Evolutionary conservation across 164 flowering plant species (phyloP), one percentile per base, ranked within the genome.

Genomic region (Liquidambar formosana): DNA sequence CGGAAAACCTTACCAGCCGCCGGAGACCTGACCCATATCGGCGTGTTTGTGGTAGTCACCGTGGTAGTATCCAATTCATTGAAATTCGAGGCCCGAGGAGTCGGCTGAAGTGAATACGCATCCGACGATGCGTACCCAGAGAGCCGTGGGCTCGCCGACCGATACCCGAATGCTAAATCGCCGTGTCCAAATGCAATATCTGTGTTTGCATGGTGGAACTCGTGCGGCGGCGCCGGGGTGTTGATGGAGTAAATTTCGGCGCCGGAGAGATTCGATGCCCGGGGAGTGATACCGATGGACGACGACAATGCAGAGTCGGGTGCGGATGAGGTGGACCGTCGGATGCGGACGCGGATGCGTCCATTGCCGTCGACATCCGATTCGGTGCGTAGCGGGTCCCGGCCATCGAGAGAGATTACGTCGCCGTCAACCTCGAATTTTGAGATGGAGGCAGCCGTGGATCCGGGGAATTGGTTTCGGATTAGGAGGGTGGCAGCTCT

Each of bases 71-170:
- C 89, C 76, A 83, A 1, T 51, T 86, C 89, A 28, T 84, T 84
- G 73, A 86, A 84, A 13, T 82, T 86, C 10, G 90, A 86, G 0
- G 83, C 86, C 14, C 88, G 56, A 1, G 90, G 90, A 8, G 90
- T 86, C 6, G 90, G 90, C 65, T 83, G 89, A n/a, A 83, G 86
- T 19, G 89, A 86, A 73, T 86, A 83, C 0, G 84, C 90, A 27
- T 84, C 90, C 41, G 90, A 86, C 4, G 90, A 86, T 0, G 86
- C 86, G 67, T 86, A 86, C 0, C 88, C 88, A 9, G 88, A 86
- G 4, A 83, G 38, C 57, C 79, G 68, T 5, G 90, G 90, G 60
- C 90, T 86, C 8, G 75, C 58, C 21, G 81, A 59, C 25, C 84
- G 69, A 65, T 75, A 79, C 23, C 84, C 86, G 28, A 81, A 77